Percentiles rank a stretch among this genome's conserved stretches.
Conservation (phyloP, 768 basidiomycete genomes). For the Amanita fuliginea region DNA sequence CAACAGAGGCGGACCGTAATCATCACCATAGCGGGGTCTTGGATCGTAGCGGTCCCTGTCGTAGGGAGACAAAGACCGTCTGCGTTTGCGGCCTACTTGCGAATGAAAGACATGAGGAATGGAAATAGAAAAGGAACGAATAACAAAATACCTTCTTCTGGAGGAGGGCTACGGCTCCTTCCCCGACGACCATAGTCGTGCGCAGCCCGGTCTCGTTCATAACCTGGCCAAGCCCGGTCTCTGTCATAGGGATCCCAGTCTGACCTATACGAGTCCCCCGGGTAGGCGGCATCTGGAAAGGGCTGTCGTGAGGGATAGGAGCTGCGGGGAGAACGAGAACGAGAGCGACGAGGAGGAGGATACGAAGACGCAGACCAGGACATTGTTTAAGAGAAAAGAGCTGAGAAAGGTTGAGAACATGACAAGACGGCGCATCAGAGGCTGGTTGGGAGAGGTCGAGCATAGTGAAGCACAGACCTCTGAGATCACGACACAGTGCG, state of each 20-base stretch:
- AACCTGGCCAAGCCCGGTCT: constrained; percentile 52
- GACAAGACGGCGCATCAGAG: constrained; percentile 59
- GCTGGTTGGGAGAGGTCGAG: constrained; percentile 69
- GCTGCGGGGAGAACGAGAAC: constrained; percentile 71
- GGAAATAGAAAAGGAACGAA: background rate
- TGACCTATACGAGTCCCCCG: constrained; percentile 44
- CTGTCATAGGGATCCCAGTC: constrained; percentile 69
- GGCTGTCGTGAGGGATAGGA: constrained; percentile 42
- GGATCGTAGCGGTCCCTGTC: constrained; percentile 80
- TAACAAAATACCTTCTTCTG: constrained; percentile 48
- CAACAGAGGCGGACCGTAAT: constrained; percentile 49
- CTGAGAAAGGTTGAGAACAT: constrained; percentile 46
- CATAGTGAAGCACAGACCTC: constrained; percentile 94
- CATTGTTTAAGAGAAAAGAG: constrained; percentile 57
- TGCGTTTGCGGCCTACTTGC: constrained; percentile 60
- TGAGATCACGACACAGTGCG: constrained; percentile 48
- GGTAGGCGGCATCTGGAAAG: constrained; percentile 45
- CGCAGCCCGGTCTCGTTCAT: constrained; percentile 58
- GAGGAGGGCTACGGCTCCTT: constrained; percentile 66
- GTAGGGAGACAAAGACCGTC: constrained; percentile 72
- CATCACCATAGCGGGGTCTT: constrained; percentile 71
- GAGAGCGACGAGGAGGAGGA: constrained; percentile 65
- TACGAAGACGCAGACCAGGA: constrained; percentile 73
- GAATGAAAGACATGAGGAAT: constrained; percentile 3
- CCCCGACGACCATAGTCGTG: constrained; percentile 64